A percentile compares a stretch with the other conserved stretches of the same genome.
phyloP scores from a whole-genome alignment of 192 early-diverging fungal genomes.

The Dimargaris cristalligena region DNA sequence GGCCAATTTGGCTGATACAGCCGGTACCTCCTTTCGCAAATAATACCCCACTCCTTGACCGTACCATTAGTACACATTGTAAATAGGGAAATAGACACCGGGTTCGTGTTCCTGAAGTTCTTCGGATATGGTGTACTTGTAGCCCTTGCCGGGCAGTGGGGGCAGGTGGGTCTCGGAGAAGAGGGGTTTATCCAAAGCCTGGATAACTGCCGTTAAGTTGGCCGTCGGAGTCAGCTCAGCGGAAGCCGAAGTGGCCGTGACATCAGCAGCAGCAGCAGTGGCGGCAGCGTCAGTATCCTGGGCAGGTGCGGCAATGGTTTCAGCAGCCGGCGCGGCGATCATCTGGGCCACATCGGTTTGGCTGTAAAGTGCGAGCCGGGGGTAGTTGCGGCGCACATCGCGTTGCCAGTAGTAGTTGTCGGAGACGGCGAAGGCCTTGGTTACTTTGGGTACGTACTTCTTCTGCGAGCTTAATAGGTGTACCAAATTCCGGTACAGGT shows the following conservation, averaged over 20 bases:
- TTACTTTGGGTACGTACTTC: constrained; percentile 31
- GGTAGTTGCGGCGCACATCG: constrained; percentile 82
- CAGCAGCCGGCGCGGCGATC: constrained; percentile 17
- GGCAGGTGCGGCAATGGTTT: background rate
- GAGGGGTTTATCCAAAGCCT: background rate
- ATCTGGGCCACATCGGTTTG: constrained; percentile 56
- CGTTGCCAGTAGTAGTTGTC: constrained; percentile 84
- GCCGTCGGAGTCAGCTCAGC: background rate
- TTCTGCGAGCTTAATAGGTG: constrained; percentile 34
- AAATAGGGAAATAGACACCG: constrained; percentile 9
- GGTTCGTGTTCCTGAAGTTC: background rate
- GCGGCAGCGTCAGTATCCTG: background rate
- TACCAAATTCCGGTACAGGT: no score
- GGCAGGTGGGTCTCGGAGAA: background rate
- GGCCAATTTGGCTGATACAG: no score
- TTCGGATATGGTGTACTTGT: constrained; percentile 6
- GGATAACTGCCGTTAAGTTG: background rate
- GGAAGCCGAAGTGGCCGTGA: background rate
- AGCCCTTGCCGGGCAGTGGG: background rate
- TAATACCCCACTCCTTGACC: no score
- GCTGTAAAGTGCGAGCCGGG: constrained; percentile 65
- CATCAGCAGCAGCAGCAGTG: background rate
- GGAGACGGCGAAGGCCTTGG: constrained; percentile 44
- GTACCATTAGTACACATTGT: constrained; percentile 5
- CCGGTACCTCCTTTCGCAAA: no score